phyloP scores from a whole-genome alignment of 768 basidiomycete genomes.

The Leccinum disarticulatum region DNA sequence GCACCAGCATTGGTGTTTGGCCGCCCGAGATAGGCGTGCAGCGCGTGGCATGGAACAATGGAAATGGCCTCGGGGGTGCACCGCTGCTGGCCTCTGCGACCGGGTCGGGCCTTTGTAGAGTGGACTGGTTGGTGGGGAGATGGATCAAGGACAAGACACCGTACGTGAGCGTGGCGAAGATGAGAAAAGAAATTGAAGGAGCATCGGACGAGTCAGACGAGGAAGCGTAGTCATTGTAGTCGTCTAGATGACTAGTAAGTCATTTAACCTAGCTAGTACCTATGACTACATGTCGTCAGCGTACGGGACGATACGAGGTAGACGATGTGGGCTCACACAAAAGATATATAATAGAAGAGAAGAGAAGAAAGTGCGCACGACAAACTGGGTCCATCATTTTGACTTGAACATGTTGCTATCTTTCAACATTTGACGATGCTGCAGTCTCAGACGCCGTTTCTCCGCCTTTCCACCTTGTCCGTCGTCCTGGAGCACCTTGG shows the following conservation, averaged over 20 bases:
- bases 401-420: slow-evolving; percentile 86
- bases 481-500: slow-evolving; percentile 62
- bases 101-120: slow-evolving; percentile 80
- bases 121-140: slow-evolving; percentile 79
- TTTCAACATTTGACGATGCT: slow-evolving; percentile 69
- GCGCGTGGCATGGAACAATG: slow-evolving; percentile 79
- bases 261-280: neutral
- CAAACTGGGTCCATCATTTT: slow-evolving; percentile 42
- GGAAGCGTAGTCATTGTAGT: slow-evolving; percentile 11
- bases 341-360: neutral
- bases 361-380: neutral
- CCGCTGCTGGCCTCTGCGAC: slow-evolving; percentile 75
- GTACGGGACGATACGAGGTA: neutral
- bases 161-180: slow-evolving; percentile 59
- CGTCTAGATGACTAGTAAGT: too few species aligned
- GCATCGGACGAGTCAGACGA: slow-evolving; percentile 38
- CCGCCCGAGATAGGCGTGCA: slow-evolving; percentile 74
- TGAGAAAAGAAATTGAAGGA: slow-evolving; percentile 56
- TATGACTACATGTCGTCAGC: neutral
- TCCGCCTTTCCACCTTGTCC: slow-evolving; percentile 71
- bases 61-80: slow-evolving; percentile 60
- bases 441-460: slow-evolving; percentile 53
- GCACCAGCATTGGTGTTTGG: slow-evolving; percentile 68
- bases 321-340: neutral
- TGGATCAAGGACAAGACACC: slow-evolving; percentile 69